phyloP scores from a whole-genome alignment of 345 rosid species.

The Syzygium grande region DNA sequence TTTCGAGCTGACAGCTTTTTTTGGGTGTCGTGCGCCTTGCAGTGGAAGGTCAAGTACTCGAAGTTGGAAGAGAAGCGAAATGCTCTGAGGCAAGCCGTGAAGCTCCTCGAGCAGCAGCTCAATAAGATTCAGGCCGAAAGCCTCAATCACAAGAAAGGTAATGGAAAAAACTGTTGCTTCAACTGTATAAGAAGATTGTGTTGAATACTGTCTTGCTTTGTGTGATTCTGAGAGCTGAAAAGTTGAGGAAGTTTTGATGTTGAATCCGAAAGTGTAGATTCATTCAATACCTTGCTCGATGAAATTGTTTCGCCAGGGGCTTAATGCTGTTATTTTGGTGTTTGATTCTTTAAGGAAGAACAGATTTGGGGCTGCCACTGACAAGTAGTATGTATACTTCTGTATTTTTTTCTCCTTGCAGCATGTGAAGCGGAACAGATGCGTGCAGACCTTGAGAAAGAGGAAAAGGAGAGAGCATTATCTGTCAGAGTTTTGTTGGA shows the following conservation, averaged over 20 bases:
- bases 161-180: neutral
- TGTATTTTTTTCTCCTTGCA: slow-evolving; percentile 11
- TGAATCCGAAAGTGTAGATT: neutral
- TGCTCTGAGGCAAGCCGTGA: slow-evolving; percentile 32
- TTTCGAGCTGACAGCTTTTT: neutral
- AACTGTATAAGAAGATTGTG: neutral
- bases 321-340: neutral
- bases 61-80: slow-evolving; percentile 37
- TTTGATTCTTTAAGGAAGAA: neutral
- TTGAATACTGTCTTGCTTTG: neutral
- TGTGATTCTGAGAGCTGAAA: neutral
- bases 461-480: slow-evolving; percentile 19
- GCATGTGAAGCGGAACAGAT: slow-evolving; percentile 36
- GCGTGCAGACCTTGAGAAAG: slow-evolving; percentile 21
- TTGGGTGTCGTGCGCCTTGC: neutral
- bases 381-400: neutral
- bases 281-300: neutral
- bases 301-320: neutral
- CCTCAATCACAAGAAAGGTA: slow-evolving; percentile 45
- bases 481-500: slow-evolving; percentile 28
- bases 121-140: slow-evolving; percentile 29
- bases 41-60: slow-evolving; percentile 60
- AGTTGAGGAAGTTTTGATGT: neutral
- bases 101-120: slow-evolving; percentile 27
- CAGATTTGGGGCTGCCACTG: neutral